Evolutionary conservation across 176 grass and related monocot species (phyloP), one percentile per base, ranked within the genome.

Genomic region (Saccharum spontaneum): DNA sequence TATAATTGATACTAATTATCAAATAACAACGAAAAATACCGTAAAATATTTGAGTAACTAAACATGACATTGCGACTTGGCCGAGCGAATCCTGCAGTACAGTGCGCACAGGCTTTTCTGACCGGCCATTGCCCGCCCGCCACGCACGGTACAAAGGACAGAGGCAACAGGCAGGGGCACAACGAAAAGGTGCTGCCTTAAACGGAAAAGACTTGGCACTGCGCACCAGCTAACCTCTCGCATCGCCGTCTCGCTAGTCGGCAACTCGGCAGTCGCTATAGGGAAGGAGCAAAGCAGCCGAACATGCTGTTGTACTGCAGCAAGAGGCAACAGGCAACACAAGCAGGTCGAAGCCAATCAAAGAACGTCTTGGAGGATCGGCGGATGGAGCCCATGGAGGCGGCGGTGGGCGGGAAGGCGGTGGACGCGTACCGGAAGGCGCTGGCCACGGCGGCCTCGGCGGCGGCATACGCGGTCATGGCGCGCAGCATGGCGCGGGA

Each of bases 401-500:
- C 37, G 45, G 26, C 28, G 66, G 66, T 1, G 49, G 70, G 50
- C 7, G 22, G 66, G 4, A 84, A 79, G 76, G 82, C 76, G 69
- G 37, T 44, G 69, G 76, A 75, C 13, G 76, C 82, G 76, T 89
- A 89, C 87, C 20, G 46, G 44, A 84, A 44, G 82, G 87, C 82
- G 26, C 54, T 84, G 45, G 28, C 67, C 13, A 79, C 87, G 26
- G 87, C 76, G 60, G 87, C 82, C 4, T 80, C 87, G 59, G 87
- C 30, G 26, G 44, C 87, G 12, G 87, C 87, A 69, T 89, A 84
- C 82, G 82, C 76, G 37, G 59, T 84, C 13, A 70, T 89, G 82
- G 87, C 79, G 71, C 79, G 71, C 46, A 20, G 79, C 48, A 69
- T 87, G 86, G 79, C 44, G 60, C 69, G 69, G 31, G 87, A 84